Conservation (phyloP, 2,329 filamentous ascomycete genomes). For the Parafenestella ontariensis region DNA sequence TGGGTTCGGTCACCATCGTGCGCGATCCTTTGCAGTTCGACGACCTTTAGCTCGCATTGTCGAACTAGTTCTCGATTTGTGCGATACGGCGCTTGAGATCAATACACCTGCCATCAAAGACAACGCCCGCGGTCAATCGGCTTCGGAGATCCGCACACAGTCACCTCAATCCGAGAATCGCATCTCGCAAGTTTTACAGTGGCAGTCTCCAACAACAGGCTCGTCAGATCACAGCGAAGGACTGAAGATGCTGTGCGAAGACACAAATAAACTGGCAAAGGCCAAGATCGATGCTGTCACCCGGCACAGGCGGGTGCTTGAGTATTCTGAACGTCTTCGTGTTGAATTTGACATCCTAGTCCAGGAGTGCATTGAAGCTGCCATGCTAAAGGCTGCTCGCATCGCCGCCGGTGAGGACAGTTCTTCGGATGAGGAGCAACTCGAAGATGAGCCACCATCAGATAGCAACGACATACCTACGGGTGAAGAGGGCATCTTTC, state of each 20-base stretch:
- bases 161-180: constrained; percentile 96
- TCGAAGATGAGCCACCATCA: constrained; percentile 55
- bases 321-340: constrained; percentile 94
- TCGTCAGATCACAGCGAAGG: constrained; percentile 94
- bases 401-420: constrained; percentile 86
- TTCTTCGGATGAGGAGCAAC: constrained; percentile 67
- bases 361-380: constrained; percentile 93
- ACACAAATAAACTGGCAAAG: constrained; percentile 84
- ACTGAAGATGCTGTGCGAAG: constrained; percentile 82
- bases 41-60: constrained; percentile 91
- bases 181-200: constrained; percentile 92
- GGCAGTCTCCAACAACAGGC: constrained; percentile 92
- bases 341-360: constrained; percentile 92
- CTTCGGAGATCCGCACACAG: constrained; percentile 84
- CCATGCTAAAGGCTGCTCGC: constrained; percentile 84
- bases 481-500: constrained; percentile 64
- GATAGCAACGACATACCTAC: constrained; percentile 52
- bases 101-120: constrained; percentile 95
- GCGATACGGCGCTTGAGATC: constrained; percentile 94
- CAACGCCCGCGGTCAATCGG: constrained; percentile 65
- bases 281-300: constrained; percentile 93
- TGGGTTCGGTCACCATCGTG: constrained; percentile 79
- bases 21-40: constrained; percentile 88
- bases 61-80: constrained; percentile 91
- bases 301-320: constrained; percentile 88